A percentile compares a stretch with the other conserved stretches of the same genome.
phyloP scores from a whole-genome alignment of 1,284 basidiomycete species.

The Pseudozyma flocculosa region DNA sequence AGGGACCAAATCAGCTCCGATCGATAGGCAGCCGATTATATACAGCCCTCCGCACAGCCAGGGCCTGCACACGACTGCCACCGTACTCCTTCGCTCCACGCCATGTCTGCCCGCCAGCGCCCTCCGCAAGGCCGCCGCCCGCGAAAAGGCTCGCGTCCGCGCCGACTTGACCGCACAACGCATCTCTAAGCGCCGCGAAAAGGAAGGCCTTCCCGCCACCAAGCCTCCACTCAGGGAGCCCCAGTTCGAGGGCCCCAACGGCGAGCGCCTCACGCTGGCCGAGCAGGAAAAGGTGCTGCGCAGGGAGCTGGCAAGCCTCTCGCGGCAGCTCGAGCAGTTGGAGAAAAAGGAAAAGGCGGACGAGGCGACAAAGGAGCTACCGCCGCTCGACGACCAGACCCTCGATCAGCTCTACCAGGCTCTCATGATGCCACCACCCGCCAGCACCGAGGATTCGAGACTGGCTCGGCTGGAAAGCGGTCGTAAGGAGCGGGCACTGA shows the following conservation, averaged over 20 bases:
- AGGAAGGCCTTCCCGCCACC: conserved; percentile 7
- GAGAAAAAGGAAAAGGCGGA: conserved; percentile 38
- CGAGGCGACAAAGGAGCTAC: conserved; percentile 37
- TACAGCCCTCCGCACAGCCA: too few relatives aligned
- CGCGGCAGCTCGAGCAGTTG: conserved; percentile 21
- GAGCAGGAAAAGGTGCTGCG: conserved; percentile 33
- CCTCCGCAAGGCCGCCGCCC: conserved; percentile 27
- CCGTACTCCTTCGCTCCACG: background rate
- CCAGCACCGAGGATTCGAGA: conserved; percentile 24
- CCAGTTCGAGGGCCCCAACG: conserved; percentile 3
- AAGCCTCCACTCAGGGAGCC: conserved; percentile 3
- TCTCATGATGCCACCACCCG: conserved; percentile 29
- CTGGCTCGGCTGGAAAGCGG: conserved; percentile 20
- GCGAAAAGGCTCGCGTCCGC: conserved; percentile 24
- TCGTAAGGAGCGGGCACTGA: conserved; percentile 11
- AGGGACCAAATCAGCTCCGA: too few relatives aligned
- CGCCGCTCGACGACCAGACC: conserved; percentile 43
- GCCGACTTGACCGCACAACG: conserved; percentile 11
- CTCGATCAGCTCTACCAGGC: conserved; percentile 50
- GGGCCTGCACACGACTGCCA: background rate
- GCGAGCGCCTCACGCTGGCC: conserved; percentile 22
- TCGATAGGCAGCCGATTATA: too few relatives aligned
- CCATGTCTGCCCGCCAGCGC: conserved; percentile 8
- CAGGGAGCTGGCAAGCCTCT: conserved; percentile 37
- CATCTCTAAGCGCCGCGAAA: conserved; percentile 16